Evolutionary conservation across 371 early-diverging fungal species (phyloP).

Genomic region (Mucor saturninus): DNA sequence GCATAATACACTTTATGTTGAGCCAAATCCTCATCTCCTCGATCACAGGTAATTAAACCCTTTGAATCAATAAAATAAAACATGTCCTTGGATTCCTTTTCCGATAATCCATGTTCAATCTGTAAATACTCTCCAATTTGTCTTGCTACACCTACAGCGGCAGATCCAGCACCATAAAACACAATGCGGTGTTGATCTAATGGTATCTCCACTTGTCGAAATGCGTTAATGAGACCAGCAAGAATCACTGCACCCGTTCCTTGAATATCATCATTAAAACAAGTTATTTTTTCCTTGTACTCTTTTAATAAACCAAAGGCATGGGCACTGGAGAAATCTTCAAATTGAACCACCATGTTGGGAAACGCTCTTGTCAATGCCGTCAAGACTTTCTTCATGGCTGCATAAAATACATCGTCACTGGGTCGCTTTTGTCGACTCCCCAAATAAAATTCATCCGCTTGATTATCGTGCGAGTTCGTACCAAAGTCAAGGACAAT

Average conservation of each 20-base stretch:
- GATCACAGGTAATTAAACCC: slow-evolving; percentile 81
- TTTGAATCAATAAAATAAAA: slow-evolving; percentile 86
- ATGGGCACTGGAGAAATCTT: slow-evolving; percentile 92
- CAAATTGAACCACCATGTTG: slow-evolving; percentile 86
- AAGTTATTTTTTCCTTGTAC: slow-evolving; percentile 69
- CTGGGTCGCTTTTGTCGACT: slow-evolving; percentile 71
- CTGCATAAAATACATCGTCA: slow-evolving; percentile 76
- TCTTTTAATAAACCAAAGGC: slow-evolving; percentile 75
- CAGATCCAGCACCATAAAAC: slow-evolving; percentile 89
- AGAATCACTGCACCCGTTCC: slow-evolving; percentile 94
- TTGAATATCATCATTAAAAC: slow-evolving; percentile 74
- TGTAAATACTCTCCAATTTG: slow-evolving; percentile 80
- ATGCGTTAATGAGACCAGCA: slow-evolving; percentile 90
- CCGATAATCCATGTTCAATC: slow-evolving; percentile 64
- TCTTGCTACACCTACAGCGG: slow-evolving; percentile 90
- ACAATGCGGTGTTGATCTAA: slow-evolving; percentile 82
- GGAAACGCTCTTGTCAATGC: slow-evolving; percentile 75
- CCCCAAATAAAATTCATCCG: slow-evolving; percentile 88
- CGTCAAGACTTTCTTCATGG: slow-evolving; percentile 81
- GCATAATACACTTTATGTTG: slow-evolving; percentile 85
- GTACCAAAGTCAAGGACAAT: slow-evolving; percentile 89
- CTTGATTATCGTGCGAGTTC: slow-evolving; percentile 66
- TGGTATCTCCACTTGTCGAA: slow-evolving; percentile 59
- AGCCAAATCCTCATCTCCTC: slow-evolving; percentile 79
- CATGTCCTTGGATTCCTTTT: slow-evolving; percentile 73